Evolutionary conservation across 2,329 filamentous ascomycete species (phyloP).

Genomic region (Penicillium brevicompactum): DNA sequence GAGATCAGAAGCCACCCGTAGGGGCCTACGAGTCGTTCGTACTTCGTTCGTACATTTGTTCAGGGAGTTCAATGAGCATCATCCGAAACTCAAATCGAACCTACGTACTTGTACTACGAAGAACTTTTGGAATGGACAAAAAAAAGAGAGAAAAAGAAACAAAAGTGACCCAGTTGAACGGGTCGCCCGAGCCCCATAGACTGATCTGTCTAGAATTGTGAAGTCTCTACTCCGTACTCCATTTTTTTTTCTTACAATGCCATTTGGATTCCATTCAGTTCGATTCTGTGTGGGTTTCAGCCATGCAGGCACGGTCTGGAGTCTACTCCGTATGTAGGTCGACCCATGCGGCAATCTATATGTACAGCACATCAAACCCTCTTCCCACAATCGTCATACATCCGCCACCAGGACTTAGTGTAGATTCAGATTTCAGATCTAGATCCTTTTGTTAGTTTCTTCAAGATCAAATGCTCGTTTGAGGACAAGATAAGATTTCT

Average conservation of each 20-base stretch:
- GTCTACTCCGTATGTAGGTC: constrained; percentile 4
- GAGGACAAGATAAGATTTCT: neutral
- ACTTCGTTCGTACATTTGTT: neutral
- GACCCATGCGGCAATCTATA: constrained; percentile 4
- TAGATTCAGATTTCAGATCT: neutral
- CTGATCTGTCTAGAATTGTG: neutral
- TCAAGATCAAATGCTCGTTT: neutral
- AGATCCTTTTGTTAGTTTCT: neutral
- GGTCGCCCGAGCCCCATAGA: neutral
- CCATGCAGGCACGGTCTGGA: neutral
- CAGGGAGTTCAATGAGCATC: neutral
- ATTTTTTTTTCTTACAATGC: neutral
- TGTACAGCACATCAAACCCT: neutral
- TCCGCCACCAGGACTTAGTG: neutral
- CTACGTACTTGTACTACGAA: neutral
- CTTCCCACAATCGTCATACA: neutral
- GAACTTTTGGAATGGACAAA: neutral
- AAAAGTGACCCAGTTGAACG: neutral
- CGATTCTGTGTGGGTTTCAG: neutral
- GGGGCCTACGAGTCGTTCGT: neutral
- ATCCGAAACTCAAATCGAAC: neutral
- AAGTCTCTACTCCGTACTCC: neutral
- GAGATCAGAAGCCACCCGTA: neutral
- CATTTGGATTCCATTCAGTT: neutral
- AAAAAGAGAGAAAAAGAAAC: neutral